Evolutionary conservation across 495 filamentous ascomycete species (phyloP).

Genomic region (Aspergillus haitiensis): DNA sequence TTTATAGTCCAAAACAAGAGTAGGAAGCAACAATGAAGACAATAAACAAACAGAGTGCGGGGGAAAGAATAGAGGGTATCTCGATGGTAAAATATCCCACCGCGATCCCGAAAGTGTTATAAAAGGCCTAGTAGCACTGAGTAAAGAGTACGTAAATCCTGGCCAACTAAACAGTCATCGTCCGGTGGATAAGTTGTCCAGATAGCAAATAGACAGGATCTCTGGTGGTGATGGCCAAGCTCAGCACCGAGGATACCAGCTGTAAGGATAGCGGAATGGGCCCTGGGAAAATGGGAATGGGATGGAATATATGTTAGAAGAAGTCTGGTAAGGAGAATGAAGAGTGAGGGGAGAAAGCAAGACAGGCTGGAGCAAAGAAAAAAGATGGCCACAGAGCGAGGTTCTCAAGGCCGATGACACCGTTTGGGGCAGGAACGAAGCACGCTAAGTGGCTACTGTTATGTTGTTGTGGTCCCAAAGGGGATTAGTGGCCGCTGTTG

Average conservation of each 20-base stretch:
- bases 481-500: constrained; percentile 42
- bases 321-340: constrained; percentile 24
- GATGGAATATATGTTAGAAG: constrained; percentile 18
- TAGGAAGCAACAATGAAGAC: constrained; percentile 8
- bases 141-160: constrained; percentile 8
- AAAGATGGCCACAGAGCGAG: constrained; percentile 25
- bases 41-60: constrained; percentile 18
- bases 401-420: constrained; percentile 34
- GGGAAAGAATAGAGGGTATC: not conserved
- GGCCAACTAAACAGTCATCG: constrained; percentile 27
- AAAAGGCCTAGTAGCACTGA: constrained; percentile 4
- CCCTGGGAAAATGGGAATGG: constrained; percentile 3
- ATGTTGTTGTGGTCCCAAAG: constrained; percentile 40
- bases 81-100: constrained; percentile 7
- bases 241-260: too few relatives aligned
- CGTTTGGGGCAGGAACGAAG: constrained; percentile 44
- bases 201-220: constrained; percentile 26
- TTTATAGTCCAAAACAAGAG: constrained; percentile 19
- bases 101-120: constrained; percentile 1
- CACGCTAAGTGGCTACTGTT: constrained; percentile 41
- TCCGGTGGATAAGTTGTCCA: constrained; percentile 18
- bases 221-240: not conserved
- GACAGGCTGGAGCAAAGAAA: constrained; percentile 18
- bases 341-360: constrained; percentile 21
- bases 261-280: too few relatives aligned